phyloP scores from a whole-genome alignment of 345 rosid genomes.

The Kandelia obovata region DNA sequence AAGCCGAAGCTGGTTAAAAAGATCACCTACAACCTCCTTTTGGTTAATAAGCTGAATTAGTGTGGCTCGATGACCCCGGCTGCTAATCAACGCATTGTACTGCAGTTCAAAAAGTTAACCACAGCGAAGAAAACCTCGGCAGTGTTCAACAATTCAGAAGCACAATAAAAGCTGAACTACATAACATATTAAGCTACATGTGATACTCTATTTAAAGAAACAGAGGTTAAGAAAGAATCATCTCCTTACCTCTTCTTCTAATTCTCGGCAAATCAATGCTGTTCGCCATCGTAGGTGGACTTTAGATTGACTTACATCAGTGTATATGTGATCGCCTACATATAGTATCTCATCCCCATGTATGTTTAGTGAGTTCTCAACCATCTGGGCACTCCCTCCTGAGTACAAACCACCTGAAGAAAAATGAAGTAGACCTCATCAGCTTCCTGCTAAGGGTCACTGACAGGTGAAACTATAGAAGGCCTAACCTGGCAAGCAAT shows the following conservation, averaged over 20 bases:
- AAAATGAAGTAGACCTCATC: slow-evolving; percentile 10
- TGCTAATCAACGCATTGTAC: slow-evolving; percentile 75
- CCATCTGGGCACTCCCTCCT: slow-evolving; percentile 96
- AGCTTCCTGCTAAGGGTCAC: neutral
- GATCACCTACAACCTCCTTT: slow-evolving; percentile 87
- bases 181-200: neutral
- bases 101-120: slow-evolving; percentile 33
- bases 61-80: slow-evolving; percentile 59
- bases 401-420: slow-evolving; percentile 79
- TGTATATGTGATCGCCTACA: slow-evolving; percentile 95
- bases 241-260: slow-evolving; percentile 78
- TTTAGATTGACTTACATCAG: slow-evolving; percentile 94
- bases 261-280: slow-evolving; percentile 84
- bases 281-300: slow-evolving; percentile 94
- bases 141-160: slow-evolving; percentile 3
- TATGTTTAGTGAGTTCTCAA: slow-evolving; percentile 75
- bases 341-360: slow-evolving; percentile 96
- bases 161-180: neutral
- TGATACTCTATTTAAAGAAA: neutral
- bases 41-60: slow-evolving; percentile 81
- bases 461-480: neutral
- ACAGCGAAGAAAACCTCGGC: slow-evolving; percentile 1
- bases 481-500: neutral
- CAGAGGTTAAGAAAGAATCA: slow-evolving; percentile 2
- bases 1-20: slow-evolving; percentile 87